Conservation (phyloP, 2,329 filamentous ascomycete genomes). For the Claviceps digitariae region DNA sequence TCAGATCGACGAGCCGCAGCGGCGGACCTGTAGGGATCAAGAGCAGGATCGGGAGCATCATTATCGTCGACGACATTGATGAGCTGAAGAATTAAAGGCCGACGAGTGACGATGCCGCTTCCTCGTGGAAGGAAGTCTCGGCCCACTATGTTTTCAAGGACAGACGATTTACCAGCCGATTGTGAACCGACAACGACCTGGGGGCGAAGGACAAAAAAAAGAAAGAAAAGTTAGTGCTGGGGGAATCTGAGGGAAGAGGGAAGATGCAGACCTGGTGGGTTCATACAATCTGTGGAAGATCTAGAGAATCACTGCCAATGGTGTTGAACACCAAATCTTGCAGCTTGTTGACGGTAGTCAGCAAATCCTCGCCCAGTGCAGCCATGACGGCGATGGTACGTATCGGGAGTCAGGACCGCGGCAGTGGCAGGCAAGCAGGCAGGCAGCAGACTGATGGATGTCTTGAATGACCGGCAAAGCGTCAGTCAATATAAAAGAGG, state of each 20-base stretch:
- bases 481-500: not conserved
- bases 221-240: constrained; percentile 8
- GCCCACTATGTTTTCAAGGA: constrained; percentile 97
- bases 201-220: too few relatives aligned
- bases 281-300: constrained; percentile 92
- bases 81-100: constrained; percentile 90
- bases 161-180: constrained; percentile 95
- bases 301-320: constrained; percentile 95
- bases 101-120: constrained; percentile 88
- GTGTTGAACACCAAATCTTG: constrained; percentile 99
- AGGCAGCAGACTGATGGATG: not conserved
- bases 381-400: constrained; percentile 50
- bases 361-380: constrained; percentile 86
- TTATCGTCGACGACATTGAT: constrained; percentile 87
- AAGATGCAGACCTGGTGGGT: not conserved
- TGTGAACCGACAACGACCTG: constrained; percentile 97
- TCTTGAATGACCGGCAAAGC: not conserved
- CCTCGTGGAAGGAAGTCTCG: constrained; percentile 93
- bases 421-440: not conserved
- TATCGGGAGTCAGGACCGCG: constrained; percentile 1
- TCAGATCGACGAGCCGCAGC: constrained; percentile 52
- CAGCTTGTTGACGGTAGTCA: constrained; percentile 93
- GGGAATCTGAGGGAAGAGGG: constrained; percentile 4
- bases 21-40: constrained; percentile 63
- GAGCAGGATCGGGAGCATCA: constrained; percentile 47